Percentiles rank a stretch among this genome's conserved stretches.
These are phyloP conservation scores for Mycena rebaudengoi DNA, from an alignment of 768 basidiomycete species.

Conservation along the genomic window DNA sequence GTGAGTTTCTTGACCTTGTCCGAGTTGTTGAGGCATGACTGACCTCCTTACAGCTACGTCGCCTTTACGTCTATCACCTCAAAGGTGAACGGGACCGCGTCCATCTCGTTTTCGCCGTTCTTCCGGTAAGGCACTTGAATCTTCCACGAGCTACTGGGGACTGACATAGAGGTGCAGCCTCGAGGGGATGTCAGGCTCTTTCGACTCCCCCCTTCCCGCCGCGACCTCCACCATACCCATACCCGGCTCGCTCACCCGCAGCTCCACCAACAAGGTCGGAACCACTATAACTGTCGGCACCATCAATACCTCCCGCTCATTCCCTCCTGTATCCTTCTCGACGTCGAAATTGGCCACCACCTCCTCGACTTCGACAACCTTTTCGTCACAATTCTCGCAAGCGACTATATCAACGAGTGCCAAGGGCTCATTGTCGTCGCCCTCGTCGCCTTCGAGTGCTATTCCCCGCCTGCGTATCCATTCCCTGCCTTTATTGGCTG, in stretches of 20 bases:
- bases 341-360: constrained; percentile 4
- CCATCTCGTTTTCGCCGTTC: constrained; percentile 57
- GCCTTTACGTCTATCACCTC: constrained; percentile 56
- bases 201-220: constrained; percentile 55
- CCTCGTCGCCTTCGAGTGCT: neutral
- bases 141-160: constrained; percentile 4
- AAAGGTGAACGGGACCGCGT: constrained; percentile 41
- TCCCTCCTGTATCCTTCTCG: constrained; percentile 20
- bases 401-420: constrained; percentile 1
- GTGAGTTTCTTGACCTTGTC: constrained; percentile 47
- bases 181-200: constrained; percentile 67
- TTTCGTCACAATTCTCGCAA: constrained; percentile 20
- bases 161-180: constrained; percentile 48
- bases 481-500: constrained; percentile 17
- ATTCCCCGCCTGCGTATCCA: neutral
- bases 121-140: no score
- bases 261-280: constrained; percentile 49
- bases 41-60: constrained; percentile 58
- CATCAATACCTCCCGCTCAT: constrained; percentile 33
- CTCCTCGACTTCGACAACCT: constrained; percentile 15
- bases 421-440: neutral
- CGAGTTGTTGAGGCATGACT: neutral
- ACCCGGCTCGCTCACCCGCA: constrained; percentile 47
- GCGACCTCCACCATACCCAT: constrained; percentile 55
- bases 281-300: constrained; percentile 51